These are phyloP conservation scores for Sporothrix curviconia DNA, from an alignment of 2,329 filamentous ascomycete genomes.

Conservation along the genomic window DNA sequence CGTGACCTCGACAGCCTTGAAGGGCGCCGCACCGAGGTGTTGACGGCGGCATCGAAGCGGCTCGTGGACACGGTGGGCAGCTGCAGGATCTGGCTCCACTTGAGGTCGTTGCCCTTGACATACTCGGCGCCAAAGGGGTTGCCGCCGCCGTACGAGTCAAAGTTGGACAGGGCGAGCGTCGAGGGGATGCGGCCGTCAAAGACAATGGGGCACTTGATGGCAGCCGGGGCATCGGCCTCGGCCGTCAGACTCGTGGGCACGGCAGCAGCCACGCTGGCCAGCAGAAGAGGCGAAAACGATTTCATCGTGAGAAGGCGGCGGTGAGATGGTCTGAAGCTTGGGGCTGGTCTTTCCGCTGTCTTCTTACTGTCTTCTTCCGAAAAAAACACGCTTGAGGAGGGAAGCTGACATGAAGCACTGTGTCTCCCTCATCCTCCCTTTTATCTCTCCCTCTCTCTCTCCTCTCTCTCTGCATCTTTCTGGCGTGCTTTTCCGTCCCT, in stretches of 20 bases:
- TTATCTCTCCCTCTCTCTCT: not conserved
- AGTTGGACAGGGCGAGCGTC: constrained; percentile 23
- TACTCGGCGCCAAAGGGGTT: constrained; percentile 32
- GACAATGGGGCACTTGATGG: constrained; percentile 28
- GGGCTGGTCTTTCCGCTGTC: not conserved
- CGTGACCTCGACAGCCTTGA: constrained; percentile 37
- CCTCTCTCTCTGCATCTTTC: too few species aligned
- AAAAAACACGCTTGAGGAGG: too few species aligned
- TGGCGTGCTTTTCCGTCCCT: too few species aligned
- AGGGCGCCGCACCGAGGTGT: constrained; percentile 9
- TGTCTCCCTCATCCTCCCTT: not conserved
- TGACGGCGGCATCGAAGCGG: constrained; percentile 33
- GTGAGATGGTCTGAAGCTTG: not conserved
- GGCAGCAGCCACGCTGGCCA: constrained; percentile 7
- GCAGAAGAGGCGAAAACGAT: not conserved
- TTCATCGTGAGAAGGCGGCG: not conserved
- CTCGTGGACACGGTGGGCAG: constrained; percentile 24
- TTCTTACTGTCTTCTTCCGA: not conserved
- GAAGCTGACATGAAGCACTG: not conserved
- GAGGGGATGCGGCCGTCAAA: constrained; percentile 32
- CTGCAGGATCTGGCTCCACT: constrained; percentile 32
- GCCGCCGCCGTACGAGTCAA: constrained; percentile 26
- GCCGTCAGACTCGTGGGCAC: not conserved
- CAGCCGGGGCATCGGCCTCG: not conserved
- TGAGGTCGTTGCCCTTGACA: constrained; percentile 30